Base-by-base conservation (phyloP, 1,139 yeast species). In the Geotrichum phurueaensis region DNA sequence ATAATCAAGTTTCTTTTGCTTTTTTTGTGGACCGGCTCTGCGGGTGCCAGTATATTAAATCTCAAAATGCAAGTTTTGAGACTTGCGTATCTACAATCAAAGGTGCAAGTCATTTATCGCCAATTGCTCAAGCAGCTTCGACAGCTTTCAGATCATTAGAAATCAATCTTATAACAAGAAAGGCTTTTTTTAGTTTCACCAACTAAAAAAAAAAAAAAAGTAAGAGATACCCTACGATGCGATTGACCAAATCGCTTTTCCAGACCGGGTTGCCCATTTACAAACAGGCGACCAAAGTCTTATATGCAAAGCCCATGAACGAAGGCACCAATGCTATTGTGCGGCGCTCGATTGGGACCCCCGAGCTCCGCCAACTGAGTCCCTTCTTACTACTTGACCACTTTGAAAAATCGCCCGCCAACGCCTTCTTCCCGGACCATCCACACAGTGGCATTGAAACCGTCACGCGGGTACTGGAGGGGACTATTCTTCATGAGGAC, bases 271-370 rank as follows among this genome's bases (percentile, higher is more conserved):
- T n/a, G 3, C 18, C 45, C 20, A 7, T 39, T n/a, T 39, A 39
- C 51, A 81, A 91, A 78, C 75, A 86, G 13, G 80, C 87, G 63
- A 72, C 80, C 49, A 84, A 83, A 68, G 76, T 82, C 54, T 78
- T 87, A 64, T 75, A 81, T 62, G 90, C 91, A 23, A 70, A 80
- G 56, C 88, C 87, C 68, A 89, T 85, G 71, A 78, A 86, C n/a
- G 96, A 89, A 75, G 96, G 96, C 65, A 90, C 80, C 50, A 96
- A 96, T n/a, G 95, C 96, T 36, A 75, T 78, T 49, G 96, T 89
- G 13, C 80, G 94, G 69, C 79, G 96, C 68, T 84, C 94, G 9
- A 84, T 89, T 64, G 96, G 96, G 25, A 80, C 84, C 3, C 76
- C 78, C 71, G 76, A 79, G 50, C 80, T 83, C 77, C 79, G 90